Evolutionary conservation across 106 monocot species (phyloP).

Genomic region (Phalaenopsis aphrodite): DNA sequence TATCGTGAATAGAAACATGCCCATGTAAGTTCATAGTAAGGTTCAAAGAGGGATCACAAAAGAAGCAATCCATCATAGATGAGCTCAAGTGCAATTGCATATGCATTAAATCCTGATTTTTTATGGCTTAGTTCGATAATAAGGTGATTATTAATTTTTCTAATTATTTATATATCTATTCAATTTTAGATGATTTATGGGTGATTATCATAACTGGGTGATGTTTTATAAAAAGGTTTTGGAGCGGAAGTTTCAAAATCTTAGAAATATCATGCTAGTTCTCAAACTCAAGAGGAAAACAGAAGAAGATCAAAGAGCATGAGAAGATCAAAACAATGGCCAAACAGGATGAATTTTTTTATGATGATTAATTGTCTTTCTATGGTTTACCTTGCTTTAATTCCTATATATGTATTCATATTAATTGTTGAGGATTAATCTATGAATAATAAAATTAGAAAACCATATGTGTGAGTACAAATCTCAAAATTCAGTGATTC

Average conservation of each 20-base stretch:
- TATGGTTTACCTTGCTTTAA: not conserved
- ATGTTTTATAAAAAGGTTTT: not conserved
- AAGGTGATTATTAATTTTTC: not conserved
- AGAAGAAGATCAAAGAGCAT: too few species aligned
- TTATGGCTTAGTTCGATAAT: not conserved
- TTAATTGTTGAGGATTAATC: not conserved
- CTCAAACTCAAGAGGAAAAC: not conserved
- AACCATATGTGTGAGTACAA: not conserved
- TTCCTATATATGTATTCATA: not conserved
- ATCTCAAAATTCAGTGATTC: too few species aligned
- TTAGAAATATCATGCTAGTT: not conserved
- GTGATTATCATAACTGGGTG: not conserved
- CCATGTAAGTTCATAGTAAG: not conserved
- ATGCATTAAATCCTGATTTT: constrained; percentile 1
- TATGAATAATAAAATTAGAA: not conserved
- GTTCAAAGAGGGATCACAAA: not conserved
- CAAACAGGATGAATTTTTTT: not conserved
- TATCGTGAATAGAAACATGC: not conserved
- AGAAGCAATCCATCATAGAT: not conserved
- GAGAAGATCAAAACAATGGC: not conserved
- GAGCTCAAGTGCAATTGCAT: not conserved
- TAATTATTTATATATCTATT: not conserved
- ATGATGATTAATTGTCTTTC: not conserved
- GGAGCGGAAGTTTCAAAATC: not conserved
- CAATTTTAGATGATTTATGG: not conserved